These are phyloP conservation scores for Hypericum perforatum DNA, from an alignment of 345 rosid genomes.

Conservation along the genomic window DNA sequence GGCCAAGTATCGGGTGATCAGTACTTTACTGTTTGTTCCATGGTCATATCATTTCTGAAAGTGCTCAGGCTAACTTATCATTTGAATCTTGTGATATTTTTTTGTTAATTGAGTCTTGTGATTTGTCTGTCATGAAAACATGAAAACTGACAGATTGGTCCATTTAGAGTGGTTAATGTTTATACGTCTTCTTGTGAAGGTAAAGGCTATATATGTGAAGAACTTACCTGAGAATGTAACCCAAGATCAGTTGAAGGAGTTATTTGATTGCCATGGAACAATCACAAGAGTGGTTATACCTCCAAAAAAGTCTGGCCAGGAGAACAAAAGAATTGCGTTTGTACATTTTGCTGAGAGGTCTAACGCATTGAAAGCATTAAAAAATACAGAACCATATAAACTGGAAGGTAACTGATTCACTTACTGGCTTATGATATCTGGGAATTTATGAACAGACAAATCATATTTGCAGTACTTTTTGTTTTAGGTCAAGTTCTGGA, in stretches of 20 bases:
- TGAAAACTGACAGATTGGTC: too few species aligned
- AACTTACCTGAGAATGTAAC: slow-evolving; percentile 74
- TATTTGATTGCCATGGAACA: slow-evolving; percentile 78
- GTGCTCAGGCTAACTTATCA: too few species aligned
- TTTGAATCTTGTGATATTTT: too few species aligned
- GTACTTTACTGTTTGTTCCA: background rate
- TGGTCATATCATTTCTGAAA: too few species aligned
- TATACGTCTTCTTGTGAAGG: slow-evolving; percentile 34
- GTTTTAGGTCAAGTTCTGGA: slow-evolving; percentile 72
- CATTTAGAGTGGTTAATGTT: too few species aligned
- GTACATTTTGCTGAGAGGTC: slow-evolving; percentile 92
- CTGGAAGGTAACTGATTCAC: slow-evolving; percentile 50
- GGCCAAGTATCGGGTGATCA: background rate
- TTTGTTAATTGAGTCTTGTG: too few species aligned
- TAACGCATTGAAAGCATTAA: slow-evolving; percentile 72
- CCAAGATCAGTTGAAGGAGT: slow-evolving; percentile 57
- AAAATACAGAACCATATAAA: slow-evolving; percentile 81
- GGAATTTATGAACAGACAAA: background rate
- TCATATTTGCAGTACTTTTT: slow-evolving; percentile 12
- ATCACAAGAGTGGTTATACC: slow-evolving; percentile 78
- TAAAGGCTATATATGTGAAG: slow-evolving; percentile 81
- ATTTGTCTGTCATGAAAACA: too few species aligned
- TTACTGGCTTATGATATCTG: slow-evolving; percentile 5
- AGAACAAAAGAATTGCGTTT: slow-evolving; percentile 78
- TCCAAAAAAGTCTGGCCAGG: slow-evolving; percentile 78